Evolutionary conservation across 805 yeast species (phyloP).

Genomic region (Komagataella mondaviorum): DNA sequence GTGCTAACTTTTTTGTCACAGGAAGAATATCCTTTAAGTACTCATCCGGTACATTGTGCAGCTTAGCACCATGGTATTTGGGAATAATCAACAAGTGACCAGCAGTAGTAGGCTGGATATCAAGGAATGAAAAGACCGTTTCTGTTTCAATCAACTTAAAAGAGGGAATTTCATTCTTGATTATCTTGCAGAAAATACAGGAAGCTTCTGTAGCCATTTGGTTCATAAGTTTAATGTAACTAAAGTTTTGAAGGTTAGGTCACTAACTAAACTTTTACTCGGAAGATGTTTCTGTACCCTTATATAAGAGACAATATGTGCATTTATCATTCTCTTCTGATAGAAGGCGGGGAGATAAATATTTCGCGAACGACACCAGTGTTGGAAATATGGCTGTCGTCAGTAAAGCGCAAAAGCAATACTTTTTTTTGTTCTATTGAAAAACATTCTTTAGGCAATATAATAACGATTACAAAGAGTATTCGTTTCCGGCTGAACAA

Average conservation of each 20-base stretch:
- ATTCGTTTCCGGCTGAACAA: no score
- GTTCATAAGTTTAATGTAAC: background rate
- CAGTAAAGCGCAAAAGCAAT: no score
- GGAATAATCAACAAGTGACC: constrained; percentile 90
- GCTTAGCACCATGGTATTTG: constrained; percentile 83
- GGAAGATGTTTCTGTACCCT: background rate
- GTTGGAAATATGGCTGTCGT: no score
- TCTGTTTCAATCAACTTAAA: constrained; percentile 84
- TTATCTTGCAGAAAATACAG: constrained; percentile 89
- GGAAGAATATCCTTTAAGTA: constrained; percentile 79
- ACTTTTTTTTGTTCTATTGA: no score
- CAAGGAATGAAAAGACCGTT: constrained; percentile 71
- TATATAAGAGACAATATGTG: background rate
- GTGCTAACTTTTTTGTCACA: constrained; percentile 73
- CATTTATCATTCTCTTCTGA: background rate
- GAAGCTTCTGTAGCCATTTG: constrained; percentile 32
- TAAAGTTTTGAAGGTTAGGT: background rate
- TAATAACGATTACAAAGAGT: no score
- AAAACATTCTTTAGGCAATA: no score
- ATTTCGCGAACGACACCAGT: no score
- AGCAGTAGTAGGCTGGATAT: constrained; percentile 81
- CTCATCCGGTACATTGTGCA: constrained; percentile 90
- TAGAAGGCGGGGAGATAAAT: no score
- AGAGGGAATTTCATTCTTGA: constrained; percentile 87
- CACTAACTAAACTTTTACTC: no score